Evolutionary conservation across 805 yeast species (phyloP), one percentile per base, ranked within the genome.

Genomic region (Saccharomycopsis capsularis): DNA sequence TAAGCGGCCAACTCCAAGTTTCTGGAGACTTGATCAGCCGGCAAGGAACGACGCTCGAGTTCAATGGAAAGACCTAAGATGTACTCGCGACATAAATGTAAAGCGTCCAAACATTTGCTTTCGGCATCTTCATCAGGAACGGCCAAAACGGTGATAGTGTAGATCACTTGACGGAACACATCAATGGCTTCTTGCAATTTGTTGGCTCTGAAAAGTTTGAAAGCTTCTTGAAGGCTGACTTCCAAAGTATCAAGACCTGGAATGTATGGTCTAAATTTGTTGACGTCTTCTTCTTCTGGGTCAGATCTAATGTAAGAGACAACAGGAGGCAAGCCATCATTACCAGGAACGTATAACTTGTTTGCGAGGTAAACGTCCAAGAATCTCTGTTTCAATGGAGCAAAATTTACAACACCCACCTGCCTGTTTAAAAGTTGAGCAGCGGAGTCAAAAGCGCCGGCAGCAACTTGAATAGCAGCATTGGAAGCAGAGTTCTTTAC

Each of bases 371-470:
- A 95, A 11, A 89, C 83, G 59, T 88, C 91, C 63, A 85, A 57
- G 70, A 93, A 93, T 53, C 96, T 76, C 25, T 73, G 63, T 68
- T 91, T 81, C 58, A 93, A 75, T 13, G 98, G 98, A 60, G 82
- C 95, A 63, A 95, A 91, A 57, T 86, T 74, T 24, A 78, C 82
- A 45, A 87, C 78, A 59, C 97, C 99, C 40, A 82, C 73, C 67
- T 95, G 99, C 60, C 91, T 84, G 70, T 83, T 81, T 59, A 93
- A 75, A 62, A 95, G 77, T 60, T 89, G 95, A 36, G 96, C 93
- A 35, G 98, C 99, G 47, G 91, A 85, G 57, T 89, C 97, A 63
- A 91, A 91, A 3, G 95, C 85, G 59, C 99, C 99, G 2, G 96
- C 89, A 2, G 99, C 97, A 60, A 84, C 89, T 59, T 88, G 86